phyloP scores from a whole-genome alignment of 805 yeast species.

The Candida andamanensis region DNA sequence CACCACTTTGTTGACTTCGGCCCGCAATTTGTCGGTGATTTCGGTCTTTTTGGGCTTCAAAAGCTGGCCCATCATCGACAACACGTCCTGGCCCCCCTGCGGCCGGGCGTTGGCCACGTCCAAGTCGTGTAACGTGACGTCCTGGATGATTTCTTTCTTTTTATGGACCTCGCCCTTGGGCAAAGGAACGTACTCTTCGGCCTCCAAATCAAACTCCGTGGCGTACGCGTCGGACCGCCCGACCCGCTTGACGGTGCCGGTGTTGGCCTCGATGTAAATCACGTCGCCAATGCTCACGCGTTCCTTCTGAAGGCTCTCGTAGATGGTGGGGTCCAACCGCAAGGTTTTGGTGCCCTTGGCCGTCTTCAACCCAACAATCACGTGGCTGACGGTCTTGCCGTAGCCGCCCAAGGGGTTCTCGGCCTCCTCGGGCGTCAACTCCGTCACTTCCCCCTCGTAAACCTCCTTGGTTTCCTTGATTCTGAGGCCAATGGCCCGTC shows the following conservation, averaged over 20 bases:
- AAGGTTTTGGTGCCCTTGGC: conserved; percentile 87
- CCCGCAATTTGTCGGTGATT: conserved; percentile 90
- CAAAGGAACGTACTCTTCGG: conserved; percentile 96
- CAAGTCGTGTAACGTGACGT: conserved; percentile 91
- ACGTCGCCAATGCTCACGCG: conserved; percentile 94
- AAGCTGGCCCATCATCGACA: conserved; percentile 95
- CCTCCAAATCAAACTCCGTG: conserved; percentile 96
- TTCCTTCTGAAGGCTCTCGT: conserved; percentile 92
- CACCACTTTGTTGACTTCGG: conserved; percentile 93
- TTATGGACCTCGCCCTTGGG: conserved; percentile 99
- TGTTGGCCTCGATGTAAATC: conserved; percentile 92
- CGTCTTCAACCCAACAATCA: conserved; percentile 86
- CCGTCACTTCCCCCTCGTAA: conserved; percentile 97
- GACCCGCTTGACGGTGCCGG: conserved; percentile 94
- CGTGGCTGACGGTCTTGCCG: conserved; percentile 94
- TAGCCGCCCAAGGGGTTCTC: conserved; percentile 97
- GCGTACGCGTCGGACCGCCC: conserved; percentile 99
- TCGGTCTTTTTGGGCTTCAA: conserved; percentile 95
- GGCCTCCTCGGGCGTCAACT: conserved; percentile 90
- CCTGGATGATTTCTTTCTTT: conserved; percentile 96
- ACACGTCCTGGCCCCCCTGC: conserved; percentile 93
- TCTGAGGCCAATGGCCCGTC: conserved; percentile 93
- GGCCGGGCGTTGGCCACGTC: conserved; percentile 97
- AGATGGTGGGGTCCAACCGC: conserved; percentile 87
- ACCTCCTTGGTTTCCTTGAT: conserved; percentile 97